Percentiles rank a stretch among this genome's conserved stretches.
These are phyloP conservation scores for Mytilinidion resinicola DNA, from an alignment of 495 filamentous ascomycete genomes.

Conservation along the genomic window DNA sequence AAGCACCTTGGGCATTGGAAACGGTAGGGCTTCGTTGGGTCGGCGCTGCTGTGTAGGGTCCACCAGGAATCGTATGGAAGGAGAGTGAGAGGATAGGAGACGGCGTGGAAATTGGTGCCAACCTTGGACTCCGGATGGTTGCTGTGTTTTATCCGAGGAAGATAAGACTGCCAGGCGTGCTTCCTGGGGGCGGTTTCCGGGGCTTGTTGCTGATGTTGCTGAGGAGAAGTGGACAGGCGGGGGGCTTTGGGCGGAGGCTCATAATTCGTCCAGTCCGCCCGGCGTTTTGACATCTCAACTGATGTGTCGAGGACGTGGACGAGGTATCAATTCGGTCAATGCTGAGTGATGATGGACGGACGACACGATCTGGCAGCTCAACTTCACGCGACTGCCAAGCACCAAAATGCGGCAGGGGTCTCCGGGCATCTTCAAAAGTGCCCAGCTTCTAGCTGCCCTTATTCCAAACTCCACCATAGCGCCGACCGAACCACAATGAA, in stretches of 20 bases:
- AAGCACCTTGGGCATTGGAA: constrained; percentile 12
- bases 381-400: too few relatives aligned
- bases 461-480: background rate
- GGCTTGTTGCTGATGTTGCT: background rate
- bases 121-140: constrained; percentile 15
- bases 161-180: background rate
- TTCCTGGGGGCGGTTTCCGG: background rate
- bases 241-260: background rate
- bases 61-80: constrained; percentile 20
- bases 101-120: constrained; percentile 20
- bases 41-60: constrained; percentile 11
- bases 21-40: background rate
- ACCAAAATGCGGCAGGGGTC: background rate
- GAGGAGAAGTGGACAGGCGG: background rate
- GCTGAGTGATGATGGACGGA: background rate
- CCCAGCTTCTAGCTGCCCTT: background rate
- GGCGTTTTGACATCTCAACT: background rate
- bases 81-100: constrained; percentile 16
- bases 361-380: background rate
- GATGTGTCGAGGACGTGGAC: too few relatives aligned
- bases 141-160: background rate
- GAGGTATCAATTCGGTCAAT: too few relatives aligned
- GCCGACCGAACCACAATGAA: background rate
- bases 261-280: background rate
- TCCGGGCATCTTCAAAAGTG: background rate